A percentile compares a stretch with the other conserved stretches of the same genome.
These are phyloP conservation scores for Aspergillus funiculosus DNA, from an alignment of 495 filamentous ascomycete species.

Conservation along the genomic window DNA sequence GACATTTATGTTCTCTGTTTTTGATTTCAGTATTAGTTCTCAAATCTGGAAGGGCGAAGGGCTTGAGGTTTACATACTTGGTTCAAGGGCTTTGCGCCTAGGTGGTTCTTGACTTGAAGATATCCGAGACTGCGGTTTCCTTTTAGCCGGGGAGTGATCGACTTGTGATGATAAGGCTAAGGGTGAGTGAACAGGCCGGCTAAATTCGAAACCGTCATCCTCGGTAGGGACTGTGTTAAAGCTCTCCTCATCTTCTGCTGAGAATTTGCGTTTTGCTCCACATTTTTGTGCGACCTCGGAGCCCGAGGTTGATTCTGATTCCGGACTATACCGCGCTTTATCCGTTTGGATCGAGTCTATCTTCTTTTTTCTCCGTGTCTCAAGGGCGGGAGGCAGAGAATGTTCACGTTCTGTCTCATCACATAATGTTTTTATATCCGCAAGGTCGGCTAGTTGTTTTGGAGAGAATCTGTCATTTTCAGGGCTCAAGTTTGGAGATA, in stretches of 20 bases:
- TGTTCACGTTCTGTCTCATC: constrained; percentile 8
- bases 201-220: constrained; percentile 50
- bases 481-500: constrained; percentile 45
- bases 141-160: constrained; percentile 19
- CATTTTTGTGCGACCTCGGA: constrained; percentile 28
- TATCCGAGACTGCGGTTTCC: constrained; percentile 18
- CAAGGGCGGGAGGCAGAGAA: constrained; percentile 31
- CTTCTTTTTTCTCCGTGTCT: constrained; percentile 43
- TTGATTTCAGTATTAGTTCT: constrained; percentile 20
- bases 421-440: constrained; percentile 2
- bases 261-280: constrained; percentile 60
- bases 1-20: constrained; percentile 50
- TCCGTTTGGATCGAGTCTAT: constrained; percentile 33
- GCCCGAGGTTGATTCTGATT: background rate
- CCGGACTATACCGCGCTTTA: constrained; percentile 32
- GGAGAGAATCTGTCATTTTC: constrained; percentile 54
- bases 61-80: constrained; percentile 47
- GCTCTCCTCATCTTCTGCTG: constrained; percentile 44
- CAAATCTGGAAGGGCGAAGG: background rate
- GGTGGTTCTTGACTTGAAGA: constrained; percentile 13
- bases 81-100: constrained; percentile 52
- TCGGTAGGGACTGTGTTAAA: constrained; percentile 22
- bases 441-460: background rate
- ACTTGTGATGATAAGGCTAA: constrained; percentile 7
- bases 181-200: constrained; percentile 21